Evolutionary conservation across 2,329 filamentous ascomycete genomes (phyloP).

Genomic region (Monosporascus sp.): DNA sequence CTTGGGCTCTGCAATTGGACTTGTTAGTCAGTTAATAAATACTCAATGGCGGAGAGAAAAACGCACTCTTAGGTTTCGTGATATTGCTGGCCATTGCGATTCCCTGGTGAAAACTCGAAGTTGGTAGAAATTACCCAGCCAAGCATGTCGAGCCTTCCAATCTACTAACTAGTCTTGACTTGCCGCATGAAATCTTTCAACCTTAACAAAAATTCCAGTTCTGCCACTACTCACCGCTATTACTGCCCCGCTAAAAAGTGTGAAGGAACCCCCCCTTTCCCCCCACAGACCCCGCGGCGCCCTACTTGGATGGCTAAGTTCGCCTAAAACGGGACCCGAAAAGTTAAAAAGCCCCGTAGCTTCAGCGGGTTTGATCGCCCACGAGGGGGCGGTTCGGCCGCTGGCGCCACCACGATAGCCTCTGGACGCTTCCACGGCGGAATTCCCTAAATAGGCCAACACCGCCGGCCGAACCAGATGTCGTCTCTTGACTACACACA

Average conservation of each 20-base stretch:
- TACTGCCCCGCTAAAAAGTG: neutral
- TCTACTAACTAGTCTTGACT: no score
- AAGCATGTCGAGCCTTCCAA: no score
- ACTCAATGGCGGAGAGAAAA: neutral
- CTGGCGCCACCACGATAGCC: neutral
- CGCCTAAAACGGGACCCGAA: neutral
- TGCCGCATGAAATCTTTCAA: conserved; percentile 16
- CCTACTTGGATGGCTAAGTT: no score
- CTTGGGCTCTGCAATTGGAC: conserved; percentile 64
- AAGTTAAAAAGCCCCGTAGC: conserved; percentile 2
- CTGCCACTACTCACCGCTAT: conserved; percentile 20
- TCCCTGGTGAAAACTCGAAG: conserved; percentile 1
- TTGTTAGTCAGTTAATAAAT: conserved; percentile 4
- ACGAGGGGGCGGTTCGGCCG: neutral
- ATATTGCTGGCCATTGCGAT: conserved; percentile 24
- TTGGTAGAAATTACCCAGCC: neutral
- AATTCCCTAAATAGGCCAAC: conserved; percentile 9
- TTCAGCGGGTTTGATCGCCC: conserved; percentile 2
- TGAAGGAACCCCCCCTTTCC: no score
- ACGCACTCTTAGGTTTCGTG: conserved; percentile 27
- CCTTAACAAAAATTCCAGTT: conserved; percentile 14
- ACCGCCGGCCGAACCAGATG: neutral
- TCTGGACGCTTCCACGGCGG: conserved; percentile 3
- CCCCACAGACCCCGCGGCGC: no score
- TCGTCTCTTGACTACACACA: neutral